These are phyloP conservation scores for Rhizopus microsporus DNA, from an alignment of 371 early-diverging fungal genomes.

Conservation along the genomic window DNA sequence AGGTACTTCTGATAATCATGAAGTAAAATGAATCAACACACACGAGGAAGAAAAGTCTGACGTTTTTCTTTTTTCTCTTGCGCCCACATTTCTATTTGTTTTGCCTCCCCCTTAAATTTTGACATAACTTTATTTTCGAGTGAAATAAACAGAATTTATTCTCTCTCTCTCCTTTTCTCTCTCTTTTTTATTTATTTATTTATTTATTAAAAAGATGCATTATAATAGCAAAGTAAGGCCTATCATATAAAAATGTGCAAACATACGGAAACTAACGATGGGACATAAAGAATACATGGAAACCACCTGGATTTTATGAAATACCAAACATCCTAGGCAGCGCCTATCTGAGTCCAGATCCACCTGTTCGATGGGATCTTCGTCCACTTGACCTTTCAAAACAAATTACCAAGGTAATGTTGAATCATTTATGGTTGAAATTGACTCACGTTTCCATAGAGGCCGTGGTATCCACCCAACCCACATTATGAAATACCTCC, in stretches of 20 bases:
- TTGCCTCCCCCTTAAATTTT: slow-evolving; percentile 2
- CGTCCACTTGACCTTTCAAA: slow-evolving; percentile 37
- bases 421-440: too few relatives aligned
- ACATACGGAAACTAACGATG: too few relatives aligned
- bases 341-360: slow-evolving; percentile 31
- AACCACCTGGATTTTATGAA: slow-evolving; percentile 33
- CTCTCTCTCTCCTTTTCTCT: background rate
- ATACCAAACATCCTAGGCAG: slow-evolving; percentile 35
- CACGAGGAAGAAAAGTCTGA: slow-evolving; percentile 2
- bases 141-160: background rate
- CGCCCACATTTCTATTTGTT: too few relatives aligned
- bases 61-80: background rate
- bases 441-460: background rate
- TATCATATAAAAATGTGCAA: background rate
- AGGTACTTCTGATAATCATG: slow-evolving; percentile 2
- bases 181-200: background rate
- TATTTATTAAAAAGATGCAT: slow-evolving; percentile 4
- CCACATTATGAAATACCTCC: slow-evolving; percentile 15
- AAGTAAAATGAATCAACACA: background rate
- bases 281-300: slow-evolving; percentile 24
- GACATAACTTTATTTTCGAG: background rate
- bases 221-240: slow-evolving; percentile 12
- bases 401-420: slow-evolving; percentile 10
- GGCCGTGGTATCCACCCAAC: slow-evolving; percentile 17
- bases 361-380: slow-evolving; percentile 31